phyloP scores from a whole-genome alignment of 192 early-diverging fungal species.

The Backusella liffmaniae region DNA sequence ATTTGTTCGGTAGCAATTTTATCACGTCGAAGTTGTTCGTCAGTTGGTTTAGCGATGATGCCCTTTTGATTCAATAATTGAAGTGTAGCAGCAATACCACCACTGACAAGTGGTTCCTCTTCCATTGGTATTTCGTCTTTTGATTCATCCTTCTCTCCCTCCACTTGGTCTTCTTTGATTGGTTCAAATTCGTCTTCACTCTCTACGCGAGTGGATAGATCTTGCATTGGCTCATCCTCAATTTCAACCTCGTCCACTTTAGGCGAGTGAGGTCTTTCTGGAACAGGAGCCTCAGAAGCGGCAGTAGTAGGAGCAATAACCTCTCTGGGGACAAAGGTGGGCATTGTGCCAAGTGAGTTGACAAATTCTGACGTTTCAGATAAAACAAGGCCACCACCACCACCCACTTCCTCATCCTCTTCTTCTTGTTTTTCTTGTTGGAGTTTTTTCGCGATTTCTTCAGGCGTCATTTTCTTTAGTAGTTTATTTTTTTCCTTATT shows the following conservation, averaged over 20 bases:
- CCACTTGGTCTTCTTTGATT: background rate
- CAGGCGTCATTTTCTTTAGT: constrained; percentile 44
- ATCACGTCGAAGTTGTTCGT: constrained; percentile 70
- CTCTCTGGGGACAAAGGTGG: constrained; percentile 7
- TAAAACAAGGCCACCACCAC: constrained; percentile 57
- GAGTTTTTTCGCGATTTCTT: constrained; percentile 58
- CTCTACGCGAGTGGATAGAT: constrained; percentile 12
- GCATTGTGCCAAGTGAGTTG: constrained; percentile 43
- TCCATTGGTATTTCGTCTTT: constrained; percentile 28
- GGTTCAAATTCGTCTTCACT: background rate
- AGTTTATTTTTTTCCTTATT: constrained; percentile 49
- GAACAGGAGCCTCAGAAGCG: background rate
- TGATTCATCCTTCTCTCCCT: background rate
- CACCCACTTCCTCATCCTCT: constrained; percentile 36
- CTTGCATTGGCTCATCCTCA: constrained; percentile 24
- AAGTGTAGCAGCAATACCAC: constrained; percentile 81
- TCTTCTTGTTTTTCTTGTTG: constrained; percentile 33
- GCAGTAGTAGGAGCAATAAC: background rate
- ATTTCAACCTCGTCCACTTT: constrained; percentile 5
- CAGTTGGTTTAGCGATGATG: constrained; percentile 44
- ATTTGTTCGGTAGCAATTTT: constrained; percentile 54
- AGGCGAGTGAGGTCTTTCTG: background rate
- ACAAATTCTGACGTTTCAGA: constrained; percentile 92
- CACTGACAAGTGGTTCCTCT: constrained; percentile 81
- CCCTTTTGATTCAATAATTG: constrained; percentile 82